phyloP scores from a whole-genome alignment of 768 basidiomycete species.

The Russula brevipes region DNA sequence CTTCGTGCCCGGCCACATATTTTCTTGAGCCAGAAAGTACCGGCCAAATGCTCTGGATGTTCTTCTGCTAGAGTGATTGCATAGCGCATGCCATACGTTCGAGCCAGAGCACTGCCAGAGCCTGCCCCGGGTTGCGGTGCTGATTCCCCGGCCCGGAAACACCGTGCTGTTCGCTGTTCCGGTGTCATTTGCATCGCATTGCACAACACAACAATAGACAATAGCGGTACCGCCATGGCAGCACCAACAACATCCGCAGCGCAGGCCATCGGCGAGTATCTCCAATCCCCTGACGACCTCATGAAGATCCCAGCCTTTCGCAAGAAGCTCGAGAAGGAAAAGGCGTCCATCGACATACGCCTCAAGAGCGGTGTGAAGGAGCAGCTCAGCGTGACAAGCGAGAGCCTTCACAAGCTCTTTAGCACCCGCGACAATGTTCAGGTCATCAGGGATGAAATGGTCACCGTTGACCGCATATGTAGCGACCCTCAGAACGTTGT shows the following conservation, averaged over 20 bases:
- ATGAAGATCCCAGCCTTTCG: slow-evolving; percentile 81
- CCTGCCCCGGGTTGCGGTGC: too few relatives aligned
- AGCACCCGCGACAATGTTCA: slow-evolving; percentile 77
- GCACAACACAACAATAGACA: too few relatives aligned
- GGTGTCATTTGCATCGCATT: background rate
- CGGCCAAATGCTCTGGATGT: background rate
- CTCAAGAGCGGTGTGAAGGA: slow-evolving; percentile 89
- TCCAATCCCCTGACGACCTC: slow-evolving; percentile 92
- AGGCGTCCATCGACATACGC: slow-evolving; percentile 86
- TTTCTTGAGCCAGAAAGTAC: background rate
- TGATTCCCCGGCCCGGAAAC: too few relatives aligned
- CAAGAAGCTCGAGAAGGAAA: slow-evolving; percentile 95
- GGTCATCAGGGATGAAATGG: slow-evolving; percentile 81
- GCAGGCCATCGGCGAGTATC: slow-evolving; percentile 81
- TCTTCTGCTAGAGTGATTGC: background rate
- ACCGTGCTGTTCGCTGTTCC: background rate
- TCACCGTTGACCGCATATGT: slow-evolving; percentile 67
- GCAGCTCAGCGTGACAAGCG: slow-evolving; percentile 84
- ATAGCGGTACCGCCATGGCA: slow-evolving; percentile 34
- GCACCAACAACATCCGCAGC: slow-evolving; percentile 59
- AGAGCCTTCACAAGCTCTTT: slow-evolving; percentile 78
- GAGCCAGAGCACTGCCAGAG: too few relatives aligned
- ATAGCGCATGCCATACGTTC: background rate
- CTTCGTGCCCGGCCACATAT: slow-evolving; percentile 29
- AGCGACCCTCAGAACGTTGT: slow-evolving; percentile 71